phyloP scores from a whole-genome alignment of 768 basidiomycete genomes.

The Leccinum incarnatum region DNA sequence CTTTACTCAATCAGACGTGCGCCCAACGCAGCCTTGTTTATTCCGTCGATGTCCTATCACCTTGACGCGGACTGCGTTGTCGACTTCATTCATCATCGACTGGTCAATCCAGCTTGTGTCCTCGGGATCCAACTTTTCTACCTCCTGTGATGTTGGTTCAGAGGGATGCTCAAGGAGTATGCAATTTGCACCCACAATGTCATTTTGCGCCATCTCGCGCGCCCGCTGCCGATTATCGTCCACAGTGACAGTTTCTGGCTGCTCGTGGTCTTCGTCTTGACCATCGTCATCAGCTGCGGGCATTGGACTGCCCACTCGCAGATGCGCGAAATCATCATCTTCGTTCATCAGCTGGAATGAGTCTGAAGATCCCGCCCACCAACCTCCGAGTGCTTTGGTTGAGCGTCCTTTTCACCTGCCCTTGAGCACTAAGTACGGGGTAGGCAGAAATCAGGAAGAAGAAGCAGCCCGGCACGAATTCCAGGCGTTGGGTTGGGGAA shows the following conservation, averaged over 20 bases:
- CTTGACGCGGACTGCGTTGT: slow-evolving; percentile 31
- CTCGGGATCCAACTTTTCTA: slow-evolving; percentile 33
- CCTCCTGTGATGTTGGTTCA: slow-evolving; percentile 14
- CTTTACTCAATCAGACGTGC: slow-evolving; percentile 53
- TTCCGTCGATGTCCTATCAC: slow-evolving; percentile 27
- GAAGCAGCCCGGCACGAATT: slow-evolving; percentile 61
- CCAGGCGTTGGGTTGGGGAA: slow-evolving; percentile 51
- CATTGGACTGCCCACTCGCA: slow-evolving; percentile 36
- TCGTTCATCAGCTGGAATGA: slow-evolving; percentile 47
- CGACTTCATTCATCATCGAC: slow-evolving; percentile 32
- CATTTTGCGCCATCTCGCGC: slow-evolving; percentile 30
- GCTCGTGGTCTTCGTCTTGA: slow-evolving; percentile 31
- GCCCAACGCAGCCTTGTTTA: slow-evolving; percentile 39
- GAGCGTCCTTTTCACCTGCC: slow-evolving; percentile 19
- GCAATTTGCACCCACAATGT: slow-evolving; percentile 27
- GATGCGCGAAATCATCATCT: slow-evolving; percentile 50
- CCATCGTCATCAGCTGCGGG: slow-evolving; percentile 25
- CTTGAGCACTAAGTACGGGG: slow-evolving; percentile 30
- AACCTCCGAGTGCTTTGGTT: slow-evolving; percentile 52
- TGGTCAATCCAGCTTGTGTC: slow-evolving; percentile 45
- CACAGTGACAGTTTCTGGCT: slow-evolving; percentile 27
- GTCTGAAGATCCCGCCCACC: slow-evolving; percentile 50
- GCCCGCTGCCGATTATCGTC: slow-evolving; percentile 35
- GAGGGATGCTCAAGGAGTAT: not conserved
- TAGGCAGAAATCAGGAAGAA: slow-evolving; percentile 60